Percentiles rank a stretch among this genome's conserved stretches.
These are phyloP conservation scores for Syzygium aromaticum DNA, from an alignment of 345 rosid genomes.

Conservation along the genomic window DNA sequence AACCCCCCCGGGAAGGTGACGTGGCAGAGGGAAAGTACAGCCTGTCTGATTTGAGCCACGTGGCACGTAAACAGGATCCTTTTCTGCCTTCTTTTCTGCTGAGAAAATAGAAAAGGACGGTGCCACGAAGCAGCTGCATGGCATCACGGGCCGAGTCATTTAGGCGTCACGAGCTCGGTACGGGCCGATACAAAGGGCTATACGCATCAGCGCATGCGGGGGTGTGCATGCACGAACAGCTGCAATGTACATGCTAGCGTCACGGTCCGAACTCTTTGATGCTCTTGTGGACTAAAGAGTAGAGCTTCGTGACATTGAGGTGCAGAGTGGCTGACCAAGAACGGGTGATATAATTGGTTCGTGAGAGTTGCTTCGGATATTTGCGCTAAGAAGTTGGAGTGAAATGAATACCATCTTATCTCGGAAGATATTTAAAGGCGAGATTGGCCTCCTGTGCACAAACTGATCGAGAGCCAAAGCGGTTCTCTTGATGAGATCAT, in stretches of 20 bases:
- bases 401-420: background rate
- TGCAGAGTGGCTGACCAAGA: background rate
- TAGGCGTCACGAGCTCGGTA: accelerated
- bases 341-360: background rate
- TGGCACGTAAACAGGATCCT: background rate
- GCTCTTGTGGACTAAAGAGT: accelerated
- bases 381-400: accelerated
- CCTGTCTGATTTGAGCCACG: background rate
- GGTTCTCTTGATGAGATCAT: accelerated
- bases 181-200: accelerated
- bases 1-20: background rate
- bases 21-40: background rate
- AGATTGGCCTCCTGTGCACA: accelerated
- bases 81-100: too few species aligned
- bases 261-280: background rate
- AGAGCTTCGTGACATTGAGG: background rate
- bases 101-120: background rate
- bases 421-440: accelerated
- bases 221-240: accelerated
- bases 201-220: background rate
- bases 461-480: accelerated
- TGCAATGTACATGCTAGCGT: background rate
- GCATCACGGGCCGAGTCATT: background rate
- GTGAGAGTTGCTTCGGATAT: background rate
- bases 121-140: background rate